These are phyloP conservation scores for Trichoderma lentiforme DNA, from an alignment of 2,329 filamentous ascomycete species.

Conservation along the genomic window DNA sequence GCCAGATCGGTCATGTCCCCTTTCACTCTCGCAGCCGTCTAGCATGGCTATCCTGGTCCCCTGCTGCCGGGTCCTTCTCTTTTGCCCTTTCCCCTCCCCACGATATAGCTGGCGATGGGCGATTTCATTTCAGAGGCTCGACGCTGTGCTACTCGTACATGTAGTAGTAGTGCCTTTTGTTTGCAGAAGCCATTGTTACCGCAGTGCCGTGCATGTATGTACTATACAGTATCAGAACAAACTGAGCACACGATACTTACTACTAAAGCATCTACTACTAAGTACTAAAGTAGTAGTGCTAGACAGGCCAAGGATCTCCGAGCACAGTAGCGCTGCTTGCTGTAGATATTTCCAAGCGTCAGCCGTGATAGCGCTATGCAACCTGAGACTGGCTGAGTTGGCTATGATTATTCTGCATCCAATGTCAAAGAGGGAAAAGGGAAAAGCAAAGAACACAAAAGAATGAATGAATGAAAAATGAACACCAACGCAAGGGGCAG, in stretches of 20 bases:
- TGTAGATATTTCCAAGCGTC: neutral
- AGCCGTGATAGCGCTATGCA: slow-evolving; percentile 12
- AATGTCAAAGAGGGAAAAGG: neutral
- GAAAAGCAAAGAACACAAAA: neutral
- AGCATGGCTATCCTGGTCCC: neutral
- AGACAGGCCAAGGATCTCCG: neutral
- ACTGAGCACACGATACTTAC: neutral
- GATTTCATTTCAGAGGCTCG: neutral
- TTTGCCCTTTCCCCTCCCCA: neutral
- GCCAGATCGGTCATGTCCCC: slow-evolving; percentile 8
- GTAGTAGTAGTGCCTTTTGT: neutral
- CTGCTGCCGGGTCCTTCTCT: neutral
- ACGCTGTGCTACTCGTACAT: neutral
- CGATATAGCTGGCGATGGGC: slow-evolving; percentile 1
- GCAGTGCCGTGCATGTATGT: neutral
- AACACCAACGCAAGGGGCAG: neutral
- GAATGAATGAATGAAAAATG: neutral
- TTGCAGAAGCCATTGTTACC: neutral
- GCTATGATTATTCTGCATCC: neutral
- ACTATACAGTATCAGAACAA: neutral
- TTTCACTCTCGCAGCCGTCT: neutral
- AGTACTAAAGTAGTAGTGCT: too few species aligned
- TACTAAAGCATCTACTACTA: neutral
- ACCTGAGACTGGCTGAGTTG: neutral
- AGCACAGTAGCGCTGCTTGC: neutral